Evolutionary conservation across 2,329 filamentous ascomycete species (phyloP).

Genomic region (Aspergillus quadrilineatus): DNA sequence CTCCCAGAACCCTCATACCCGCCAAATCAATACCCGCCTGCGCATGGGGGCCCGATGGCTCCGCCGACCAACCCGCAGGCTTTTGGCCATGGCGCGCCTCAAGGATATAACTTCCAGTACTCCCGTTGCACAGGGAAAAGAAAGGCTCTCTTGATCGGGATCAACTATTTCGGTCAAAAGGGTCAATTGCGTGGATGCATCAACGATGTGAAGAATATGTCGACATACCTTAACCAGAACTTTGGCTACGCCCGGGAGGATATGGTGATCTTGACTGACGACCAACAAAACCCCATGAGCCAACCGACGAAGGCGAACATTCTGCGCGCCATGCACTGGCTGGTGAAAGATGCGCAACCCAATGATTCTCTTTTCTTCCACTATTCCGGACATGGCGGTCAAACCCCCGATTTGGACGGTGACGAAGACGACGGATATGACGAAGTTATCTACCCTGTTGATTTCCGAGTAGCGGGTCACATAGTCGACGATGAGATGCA

Average conservation of each 20-base stretch:
- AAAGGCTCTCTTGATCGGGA: slow-evolving; percentile 88
- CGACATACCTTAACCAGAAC: slow-evolving; percentile 78
- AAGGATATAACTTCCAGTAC: slow-evolving; percentile 82
- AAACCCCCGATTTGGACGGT: slow-evolving; percentile 70
- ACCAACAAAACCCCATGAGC: slow-evolving; percentile 96
- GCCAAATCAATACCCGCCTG: slow-evolving; percentile 46
- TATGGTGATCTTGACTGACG: slow-evolving; percentile 95
- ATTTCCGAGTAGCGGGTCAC: slow-evolving; percentile 67
- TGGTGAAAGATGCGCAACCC: slow-evolving; percentile 86
- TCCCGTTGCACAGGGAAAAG: slow-evolving; percentile 84
- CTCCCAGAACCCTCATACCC: slow-evolving; percentile 54
- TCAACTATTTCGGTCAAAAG: slow-evolving; percentile 93
- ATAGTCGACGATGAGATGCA: slow-evolving; percentile 81
- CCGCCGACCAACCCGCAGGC: slow-evolving; percentile 67
- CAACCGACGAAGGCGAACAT: slow-evolving; percentile 96
- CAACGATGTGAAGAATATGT: slow-evolving; percentile 98
- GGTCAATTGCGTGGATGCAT: slow-evolving; percentile 91
- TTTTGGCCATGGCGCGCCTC: slow-evolving; percentile 78
- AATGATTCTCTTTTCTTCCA: slow-evolving; percentile 98
- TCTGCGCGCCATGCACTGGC: slow-evolving; percentile 93
- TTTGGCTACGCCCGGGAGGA: slow-evolving; percentile 93
- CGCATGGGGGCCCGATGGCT: slow-evolving; percentile 56
- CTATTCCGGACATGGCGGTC: slow-evolving; percentile 82
- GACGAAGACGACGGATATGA: slow-evolving; percentile 77
- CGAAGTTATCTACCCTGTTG: slow-evolving; percentile 76